phyloP scores from a whole-genome alignment of 306 rosid species.

The Trifolium pratense region DNA sequence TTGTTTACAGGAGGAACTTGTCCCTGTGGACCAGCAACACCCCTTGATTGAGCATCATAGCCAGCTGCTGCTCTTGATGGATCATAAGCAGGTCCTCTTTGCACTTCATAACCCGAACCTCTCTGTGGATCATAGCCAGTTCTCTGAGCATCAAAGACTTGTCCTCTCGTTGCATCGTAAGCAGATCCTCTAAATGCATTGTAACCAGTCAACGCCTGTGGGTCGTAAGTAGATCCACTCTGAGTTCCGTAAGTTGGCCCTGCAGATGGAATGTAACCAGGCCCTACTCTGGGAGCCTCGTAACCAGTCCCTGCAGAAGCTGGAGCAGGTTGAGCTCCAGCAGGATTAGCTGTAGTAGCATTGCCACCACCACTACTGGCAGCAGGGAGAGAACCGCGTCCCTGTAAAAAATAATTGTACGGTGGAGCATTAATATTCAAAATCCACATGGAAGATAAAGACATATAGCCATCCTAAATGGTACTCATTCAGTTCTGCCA shows the following conservation, averaged over 20 bases:
- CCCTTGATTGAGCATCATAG: slow-evolving; percentile 73
- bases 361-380: slow-evolving; percentile 33
- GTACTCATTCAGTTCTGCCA: background rate
- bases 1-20: slow-evolving; percentile 53
- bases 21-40: slow-evolving; percentile 64
- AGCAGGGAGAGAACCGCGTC: slow-evolving; percentile 58
- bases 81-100: slow-evolving; percentile 59
- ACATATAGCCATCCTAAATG: background rate
- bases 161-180: slow-evolving; percentile 53
- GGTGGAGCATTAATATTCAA: slow-evolving; percentile 20
- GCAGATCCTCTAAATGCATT: slow-evolving; percentile 59
- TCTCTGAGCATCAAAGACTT: slow-evolving; percentile 57
- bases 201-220: slow-evolving; percentile 61
- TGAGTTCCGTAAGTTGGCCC: slow-evolving; percentile 65
- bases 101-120: slow-evolving; percentile 51
- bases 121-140: slow-evolving; percentile 60
- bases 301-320: slow-evolving; percentile 55
- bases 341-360: slow-evolving; percentile 49
- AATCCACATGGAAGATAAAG: background rate
- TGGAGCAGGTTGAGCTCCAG: slow-evolving; percentile 62
- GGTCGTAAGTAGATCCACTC: slow-evolving; percentile 54
- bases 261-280: slow-evolving; percentile 54
- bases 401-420: slow-evolving; percentile 54
- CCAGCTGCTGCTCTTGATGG: slow-evolving; percentile 55
- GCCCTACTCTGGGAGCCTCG: slow-evolving; percentile 57